Percentiles rank a stretch among this genome's conserved stretches.
phyloP scores from a whole-genome alignment of 2,329 filamentous ascomycete species.

The Colletotrichum simmondsii region DNA sequence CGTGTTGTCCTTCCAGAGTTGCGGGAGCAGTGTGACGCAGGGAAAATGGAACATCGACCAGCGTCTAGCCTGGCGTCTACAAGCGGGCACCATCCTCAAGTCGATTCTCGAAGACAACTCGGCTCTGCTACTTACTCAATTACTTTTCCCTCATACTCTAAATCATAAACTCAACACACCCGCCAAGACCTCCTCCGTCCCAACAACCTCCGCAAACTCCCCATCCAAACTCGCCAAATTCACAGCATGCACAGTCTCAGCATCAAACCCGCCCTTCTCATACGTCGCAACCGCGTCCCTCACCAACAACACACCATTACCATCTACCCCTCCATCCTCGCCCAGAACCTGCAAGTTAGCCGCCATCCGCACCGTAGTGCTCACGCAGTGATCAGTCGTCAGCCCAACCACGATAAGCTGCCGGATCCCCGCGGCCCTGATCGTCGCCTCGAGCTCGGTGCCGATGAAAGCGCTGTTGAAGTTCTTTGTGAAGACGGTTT shows the following conservation, averaged over 20 bases:
- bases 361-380: slow-evolving; percentile 58
- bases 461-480: slow-evolving; percentile 60
- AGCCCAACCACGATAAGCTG: slow-evolving; percentile 54
- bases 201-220: slow-evolving; percentile 55
- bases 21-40: too few relatives aligned
- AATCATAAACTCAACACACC: not conserved
- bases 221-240: slow-evolving; percentile 54
- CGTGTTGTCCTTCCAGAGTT: too few relatives aligned
- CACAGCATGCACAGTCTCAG: slow-evolving; percentile 53
- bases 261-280: slow-evolving; percentile 52
- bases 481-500: slow-evolving; percentile 53
- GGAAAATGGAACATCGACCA: too few relatives aligned
- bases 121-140: too few relatives aligned
- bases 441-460: slow-evolving; percentile 50
- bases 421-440: slow-evolving; percentile 45
- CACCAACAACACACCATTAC: slow-evolving; percentile 48
- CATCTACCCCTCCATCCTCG: slow-evolving; percentile 42
- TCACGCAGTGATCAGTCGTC: slow-evolving; percentile 61
- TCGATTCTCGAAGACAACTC: too few relatives aligned
- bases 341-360: slow-evolving; percentile 56
- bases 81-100: too few relatives aligned
- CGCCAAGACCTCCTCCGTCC: slow-evolving; percentile 47
- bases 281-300: slow-evolving; percentile 59
- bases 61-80: too few relatives aligned
- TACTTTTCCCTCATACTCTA: not conserved